A percentile compares a stretch with the other conserved stretches of the same genome.
phyloP scores from a whole-genome alignment of 2,329 filamentous ascomycete species.

The Ascochyta rabiei region DNA sequence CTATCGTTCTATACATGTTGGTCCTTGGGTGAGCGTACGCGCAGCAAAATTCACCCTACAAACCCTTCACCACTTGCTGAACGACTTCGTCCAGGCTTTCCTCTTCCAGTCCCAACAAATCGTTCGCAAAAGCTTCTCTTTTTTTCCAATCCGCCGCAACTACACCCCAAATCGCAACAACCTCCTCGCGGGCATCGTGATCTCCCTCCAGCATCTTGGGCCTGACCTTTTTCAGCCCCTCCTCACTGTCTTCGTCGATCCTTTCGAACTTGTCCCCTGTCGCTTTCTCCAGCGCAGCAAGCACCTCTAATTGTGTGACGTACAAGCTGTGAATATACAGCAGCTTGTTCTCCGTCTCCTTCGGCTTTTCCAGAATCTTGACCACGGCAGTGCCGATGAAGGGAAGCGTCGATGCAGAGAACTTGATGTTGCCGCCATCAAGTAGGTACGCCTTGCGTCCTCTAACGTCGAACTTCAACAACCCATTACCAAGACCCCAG shows the following conservation, averaged over 20 bases:
- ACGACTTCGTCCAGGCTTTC: constrained; percentile 42
- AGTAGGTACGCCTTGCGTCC: constrained; percentile 60
- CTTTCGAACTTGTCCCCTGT: constrained; percentile 60
- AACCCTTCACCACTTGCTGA: constrained; percentile 26
- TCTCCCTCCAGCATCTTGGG: constrained; percentile 45
- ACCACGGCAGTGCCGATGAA: constrained; percentile 62
- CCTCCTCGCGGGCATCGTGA: constrained; percentile 39
- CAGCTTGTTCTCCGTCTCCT: constrained; percentile 63
- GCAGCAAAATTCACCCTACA: constrained; percentile 4
- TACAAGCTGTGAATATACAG: constrained; percentile 64
- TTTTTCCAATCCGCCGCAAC: constrained; percentile 43
- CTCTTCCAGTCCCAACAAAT: constrained; percentile 38
- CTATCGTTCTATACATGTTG: not conserved
- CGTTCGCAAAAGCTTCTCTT: constrained; percentile 42
- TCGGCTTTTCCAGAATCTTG: constrained; percentile 52
- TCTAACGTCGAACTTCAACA: constrained; percentile 61
- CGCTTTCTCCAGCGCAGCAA: constrained; percentile 60
- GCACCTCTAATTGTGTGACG: constrained; percentile 64
- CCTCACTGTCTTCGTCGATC: constrained; percentile 47
- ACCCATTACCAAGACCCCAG: constrained; percentile 57
- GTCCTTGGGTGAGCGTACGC: not conserved
- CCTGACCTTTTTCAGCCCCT: constrained; percentile 29
- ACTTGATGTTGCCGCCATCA: constrained; percentile 63
- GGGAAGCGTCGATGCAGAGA: constrained; percentile 59
- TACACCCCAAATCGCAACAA: constrained; percentile 43